Conservation (phyloP, 2,329 filamentous ascomycete genomes). For the Ilyonectria sp. region DNA sequence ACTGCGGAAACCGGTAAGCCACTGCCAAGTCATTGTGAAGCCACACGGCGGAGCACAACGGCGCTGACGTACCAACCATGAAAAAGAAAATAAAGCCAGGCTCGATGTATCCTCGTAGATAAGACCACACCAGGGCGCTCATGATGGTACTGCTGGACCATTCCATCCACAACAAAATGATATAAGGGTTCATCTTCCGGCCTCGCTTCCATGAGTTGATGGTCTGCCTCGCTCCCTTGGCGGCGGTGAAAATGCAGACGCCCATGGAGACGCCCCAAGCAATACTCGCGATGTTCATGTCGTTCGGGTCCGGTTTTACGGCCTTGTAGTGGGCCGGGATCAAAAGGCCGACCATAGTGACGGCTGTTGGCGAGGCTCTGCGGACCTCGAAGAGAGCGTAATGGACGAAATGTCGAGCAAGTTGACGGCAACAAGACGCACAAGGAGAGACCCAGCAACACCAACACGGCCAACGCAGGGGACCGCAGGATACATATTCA, state of each 20-base stretch:
- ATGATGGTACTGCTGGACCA: conserved; percentile 45
- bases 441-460: conserved; percentile 7
- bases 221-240: conserved; percentile 43
- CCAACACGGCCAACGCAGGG: conserved; percentile 19
- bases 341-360: conserved; percentile 39
- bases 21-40: conserved; percentile 1
- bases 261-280: conserved; percentile 48
- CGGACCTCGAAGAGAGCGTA: conserved; percentile 7
- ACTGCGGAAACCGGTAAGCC: conserved; percentile 30
- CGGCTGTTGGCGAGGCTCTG: conserved; percentile 1
- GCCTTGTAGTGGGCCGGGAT: conserved; percentile 33
- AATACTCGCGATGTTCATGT: conserved; percentile 49
- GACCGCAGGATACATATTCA: conserved; percentile 37
- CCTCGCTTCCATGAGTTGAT: conserved; percentile 45
- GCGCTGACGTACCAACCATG: conserved; percentile 31
- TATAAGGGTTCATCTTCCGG: conserved; percentile 39
- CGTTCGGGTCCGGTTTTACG: conserved; percentile 36
- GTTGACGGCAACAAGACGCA: conserved; percentile 3
- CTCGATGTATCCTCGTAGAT: conserved; percentile 42
- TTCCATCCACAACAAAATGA: conserved; percentile 45
- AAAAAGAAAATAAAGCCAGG: conserved; percentile 47
- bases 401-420: conserved; percentile 2
- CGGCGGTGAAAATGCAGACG: conserved; percentile 44
- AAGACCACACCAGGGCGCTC: conserved; percentile 48
- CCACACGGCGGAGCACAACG: neutral